Percentiles rank a stretch among this genome's conserved stretches.
phyloP scores from a whole-genome alignment of 116 monocot species.

The Iris pallida region DNA sequence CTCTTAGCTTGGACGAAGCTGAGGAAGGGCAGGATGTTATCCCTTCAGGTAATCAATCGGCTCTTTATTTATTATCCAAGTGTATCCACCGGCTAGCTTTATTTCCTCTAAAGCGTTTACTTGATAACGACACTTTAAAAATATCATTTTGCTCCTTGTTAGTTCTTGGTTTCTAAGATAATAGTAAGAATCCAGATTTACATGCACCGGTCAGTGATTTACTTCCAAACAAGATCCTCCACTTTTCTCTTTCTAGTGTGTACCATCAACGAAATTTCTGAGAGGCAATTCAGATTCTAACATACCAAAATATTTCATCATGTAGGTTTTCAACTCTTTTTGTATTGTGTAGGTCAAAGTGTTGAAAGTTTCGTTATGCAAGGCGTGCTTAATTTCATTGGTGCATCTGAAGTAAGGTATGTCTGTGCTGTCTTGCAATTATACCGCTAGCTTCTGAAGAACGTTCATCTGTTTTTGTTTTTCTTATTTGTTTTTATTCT shows the following conservation, averaged over 20 bases:
- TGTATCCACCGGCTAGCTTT: background rate
- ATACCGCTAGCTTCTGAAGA: background rate
- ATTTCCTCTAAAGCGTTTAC: background rate
- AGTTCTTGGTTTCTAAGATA: too few relatives aligned
- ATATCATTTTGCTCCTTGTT: too few relatives aligned
- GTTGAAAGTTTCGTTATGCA: constrained; percentile 61
- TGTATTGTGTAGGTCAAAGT: constrained; percentile 48
- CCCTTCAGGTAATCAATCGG: constrained; percentile 45
- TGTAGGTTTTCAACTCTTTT: background rate
- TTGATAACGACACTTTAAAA: background rate
- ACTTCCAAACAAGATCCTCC: background rate
- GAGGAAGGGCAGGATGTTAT: constrained; percentile 42
- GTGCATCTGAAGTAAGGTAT: constrained; percentile 81
- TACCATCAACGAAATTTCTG: background rate
- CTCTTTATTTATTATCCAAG: constrained; percentile 1
- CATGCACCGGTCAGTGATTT: too few relatives aligned
- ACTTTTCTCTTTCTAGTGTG: background rate
- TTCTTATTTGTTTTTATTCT: constrained; percentile 29
- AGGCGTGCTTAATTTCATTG: constrained; percentile 67
- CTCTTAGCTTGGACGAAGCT: constrained; percentile 55
- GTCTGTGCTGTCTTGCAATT: constrained; percentile 11
- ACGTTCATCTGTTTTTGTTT: constrained; percentile 7
- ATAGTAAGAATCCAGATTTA: too few relatives aligned
- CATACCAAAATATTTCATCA: background rate
- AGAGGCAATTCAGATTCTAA: background rate